Percentiles rank a stretch among this genome's conserved stretches.
Evolutionary conservation across 139 green algal species (phyloP).

Genomic region (Haematococcus sp.): DNA sequence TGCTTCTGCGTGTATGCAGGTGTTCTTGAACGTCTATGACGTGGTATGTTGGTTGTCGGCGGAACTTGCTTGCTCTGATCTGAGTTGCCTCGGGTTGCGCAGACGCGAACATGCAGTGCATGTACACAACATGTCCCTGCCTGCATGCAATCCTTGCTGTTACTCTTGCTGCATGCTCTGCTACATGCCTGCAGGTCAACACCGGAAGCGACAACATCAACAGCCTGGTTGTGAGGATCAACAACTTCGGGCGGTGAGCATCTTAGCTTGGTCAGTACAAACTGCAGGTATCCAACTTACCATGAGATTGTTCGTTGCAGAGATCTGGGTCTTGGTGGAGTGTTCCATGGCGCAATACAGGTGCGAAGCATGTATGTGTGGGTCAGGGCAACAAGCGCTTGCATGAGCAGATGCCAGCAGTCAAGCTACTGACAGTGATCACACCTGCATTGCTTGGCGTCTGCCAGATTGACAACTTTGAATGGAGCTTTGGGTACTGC

Average conservation of each 20-base stretch:
- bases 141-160: no score
- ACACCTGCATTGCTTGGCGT: no score
- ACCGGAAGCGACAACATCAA: slow-evolving; percentile 22
- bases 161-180: no score
- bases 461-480: slow-evolving; percentile 43
- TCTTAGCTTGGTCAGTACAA: slow-evolving; percentile 6
- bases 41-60: not conserved
- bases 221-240: slow-evolving; percentile 31
- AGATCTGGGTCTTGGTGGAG: slow-evolving; percentile 33
- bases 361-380: not conserved
- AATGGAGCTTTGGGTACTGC: slow-evolving; percentile 75
- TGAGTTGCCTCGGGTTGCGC: no score
- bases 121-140: no score
- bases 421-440: no score
- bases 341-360: slow-evolving; percentile 54
- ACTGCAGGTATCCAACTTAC: no score
- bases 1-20: slow-evolving; percentile 1
- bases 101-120: no score
- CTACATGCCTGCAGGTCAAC: slow-evolving; percentile 5
- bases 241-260: slow-evolving; percentile 44
- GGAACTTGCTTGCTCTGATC: not conserved
- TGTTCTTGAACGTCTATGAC: slow-evolving; percentile 40
- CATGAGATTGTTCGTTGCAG: no score
- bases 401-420: no score
- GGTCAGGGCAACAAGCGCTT: not conserved